phyloP scores from a whole-genome alignment of 306 rosid species.

The Rosa rugosa region DNA sequence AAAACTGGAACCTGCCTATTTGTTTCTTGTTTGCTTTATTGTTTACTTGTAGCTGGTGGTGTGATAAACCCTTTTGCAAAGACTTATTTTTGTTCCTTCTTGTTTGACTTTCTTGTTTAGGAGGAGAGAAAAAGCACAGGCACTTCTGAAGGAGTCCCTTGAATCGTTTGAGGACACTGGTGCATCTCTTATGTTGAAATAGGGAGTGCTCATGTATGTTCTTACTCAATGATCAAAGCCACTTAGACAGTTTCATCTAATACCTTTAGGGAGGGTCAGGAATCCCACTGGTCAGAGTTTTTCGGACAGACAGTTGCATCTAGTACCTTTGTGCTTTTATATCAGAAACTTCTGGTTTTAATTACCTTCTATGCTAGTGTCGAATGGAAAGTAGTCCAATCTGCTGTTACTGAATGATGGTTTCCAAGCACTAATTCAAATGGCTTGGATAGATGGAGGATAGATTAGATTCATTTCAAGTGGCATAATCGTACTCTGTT shows the following conservation, averaged over 20 bases:
- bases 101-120: slow-evolving; percentile 34
- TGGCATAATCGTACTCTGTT: not conserved
- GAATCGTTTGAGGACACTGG: slow-evolving; percentile 51
- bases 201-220: not conserved
- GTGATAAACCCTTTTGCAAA: too few relatives aligned
- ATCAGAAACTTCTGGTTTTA: not conserved
- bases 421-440: not conserved
- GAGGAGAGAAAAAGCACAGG: slow-evolving; percentile 78
- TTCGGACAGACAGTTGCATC: not conserved
- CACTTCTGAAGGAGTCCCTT: slow-evolving; percentile 73
- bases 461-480: not conserved
- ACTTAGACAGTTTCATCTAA: not conserved
- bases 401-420: not conserved
- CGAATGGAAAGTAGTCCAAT: not conserved
- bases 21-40: not conserved
- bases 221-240: not conserved
- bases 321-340: not conserved
- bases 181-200: slow-evolving; percentile 4
- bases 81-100: too few relatives aligned
- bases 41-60: too few relatives aligned
- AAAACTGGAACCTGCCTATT: not conserved
- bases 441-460: not conserved
- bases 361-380: not conserved
- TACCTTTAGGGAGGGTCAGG: not conserved
- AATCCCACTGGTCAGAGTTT: not conserved